Evolutionary conservation across 495 filamentous ascomycete genomes (phyloP).

Genomic region (Xanthoparmelia taractica): DNA sequence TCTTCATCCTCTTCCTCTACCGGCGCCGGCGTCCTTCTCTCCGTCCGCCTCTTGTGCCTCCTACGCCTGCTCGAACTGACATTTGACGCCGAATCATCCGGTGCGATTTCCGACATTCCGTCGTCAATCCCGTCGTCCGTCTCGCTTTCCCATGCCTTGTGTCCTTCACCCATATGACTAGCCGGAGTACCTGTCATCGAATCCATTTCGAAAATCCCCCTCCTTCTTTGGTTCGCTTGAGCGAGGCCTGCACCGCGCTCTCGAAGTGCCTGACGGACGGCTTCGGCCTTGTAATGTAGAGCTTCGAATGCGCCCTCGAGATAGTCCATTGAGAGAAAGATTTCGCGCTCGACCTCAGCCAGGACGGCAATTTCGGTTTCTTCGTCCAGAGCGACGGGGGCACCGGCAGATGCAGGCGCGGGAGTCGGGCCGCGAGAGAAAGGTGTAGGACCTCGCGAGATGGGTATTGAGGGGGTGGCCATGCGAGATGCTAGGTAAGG

Average conservation of each 20-base stretch:
- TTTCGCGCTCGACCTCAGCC: slow-evolving; percentile 86
- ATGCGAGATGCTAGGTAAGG: slow-evolving; percentile 32
- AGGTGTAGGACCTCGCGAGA: slow-evolving; percentile 37
- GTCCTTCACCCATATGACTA: slow-evolving; percentile 35
- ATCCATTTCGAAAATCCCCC: slow-evolving; percentile 42
- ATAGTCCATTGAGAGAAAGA: slow-evolving; percentile 86
- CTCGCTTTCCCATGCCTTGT: slow-evolving; percentile 40
- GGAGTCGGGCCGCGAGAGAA: slow-evolving; percentile 35
- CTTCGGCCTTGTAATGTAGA: slow-evolving; percentile 76
- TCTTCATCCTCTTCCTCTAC: slow-evolving; percentile 80
- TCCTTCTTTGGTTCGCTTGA: slow-evolving; percentile 66
- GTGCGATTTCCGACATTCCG: slow-evolving; percentile 27
- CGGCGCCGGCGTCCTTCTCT: slow-evolving; percentile 71
- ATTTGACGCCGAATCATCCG: slow-evolving; percentile 75
- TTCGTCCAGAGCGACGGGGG: slow-evolving; percentile 80
- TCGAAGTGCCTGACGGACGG: slow-evolving; percentile 68
- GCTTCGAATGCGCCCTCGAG: slow-evolving; percentile 94
- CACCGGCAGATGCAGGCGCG: slow-evolving; percentile 41
- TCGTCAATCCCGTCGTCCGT: slow-evolving; percentile 53
- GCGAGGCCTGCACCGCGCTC: slow-evolving; percentile 72
- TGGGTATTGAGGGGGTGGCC: slow-evolving; percentile 16
- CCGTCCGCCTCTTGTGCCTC: slow-evolving; percentile 59
- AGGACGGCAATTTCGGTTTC: slow-evolving; percentile 86
- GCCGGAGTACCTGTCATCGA: slow-evolving; percentile 53
- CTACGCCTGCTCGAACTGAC: slow-evolving; percentile 67